phyloP scores from a whole-genome alignment of 345 rosid species.

The Mercurialis annua region DNA sequence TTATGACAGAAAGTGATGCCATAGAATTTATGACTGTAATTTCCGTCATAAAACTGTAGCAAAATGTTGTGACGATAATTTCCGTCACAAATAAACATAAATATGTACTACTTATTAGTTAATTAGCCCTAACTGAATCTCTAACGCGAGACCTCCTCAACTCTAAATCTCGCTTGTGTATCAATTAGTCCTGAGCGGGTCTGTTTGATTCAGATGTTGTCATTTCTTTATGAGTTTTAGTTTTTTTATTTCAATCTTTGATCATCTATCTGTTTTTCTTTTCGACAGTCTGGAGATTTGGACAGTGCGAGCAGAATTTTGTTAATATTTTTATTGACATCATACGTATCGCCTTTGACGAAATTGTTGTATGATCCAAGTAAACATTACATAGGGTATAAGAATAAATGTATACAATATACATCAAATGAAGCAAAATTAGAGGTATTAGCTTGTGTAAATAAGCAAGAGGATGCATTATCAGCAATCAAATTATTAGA shows the following conservation, averaged over 20 bases:
- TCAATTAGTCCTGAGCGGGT: background rate
- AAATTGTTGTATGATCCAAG: slow-evolving; percentile 25
- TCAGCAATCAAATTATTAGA: slow-evolving; percentile 23
- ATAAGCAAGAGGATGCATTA: slow-evolving; percentile 26
- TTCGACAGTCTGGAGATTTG: background rate
- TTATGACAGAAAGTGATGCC: too few species aligned
- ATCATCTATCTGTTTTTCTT: background rate
- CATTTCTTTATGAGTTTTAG: too few species aligned
- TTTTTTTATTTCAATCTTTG: too few species aligned
- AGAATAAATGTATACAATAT: slow-evolving; percentile 24
- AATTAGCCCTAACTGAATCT: too few species aligned
- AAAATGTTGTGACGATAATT: too few species aligned
- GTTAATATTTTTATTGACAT: slow-evolving; percentile 12
- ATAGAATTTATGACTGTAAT: too few species aligned
- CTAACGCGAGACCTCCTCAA: too few species aligned
- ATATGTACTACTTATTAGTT: too few species aligned
- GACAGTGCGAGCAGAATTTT: slow-evolving; percentile 10
- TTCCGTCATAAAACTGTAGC: too few species aligned
- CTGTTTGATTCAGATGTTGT: too few species aligned
- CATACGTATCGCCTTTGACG: slow-evolving; percentile 13
- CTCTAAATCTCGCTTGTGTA: background rate
- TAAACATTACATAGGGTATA: slow-evolving; percentile 22
- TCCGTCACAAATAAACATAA: too few species aligned
- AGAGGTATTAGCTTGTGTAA: slow-evolving; percentile 25
- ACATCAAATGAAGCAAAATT: slow-evolving; percentile 13